Evolutionary conservation across 148 eudicot genomes (phyloP), one percentile per base, ranked within the genome.

Genomic region (Drosera capensis): DNA sequence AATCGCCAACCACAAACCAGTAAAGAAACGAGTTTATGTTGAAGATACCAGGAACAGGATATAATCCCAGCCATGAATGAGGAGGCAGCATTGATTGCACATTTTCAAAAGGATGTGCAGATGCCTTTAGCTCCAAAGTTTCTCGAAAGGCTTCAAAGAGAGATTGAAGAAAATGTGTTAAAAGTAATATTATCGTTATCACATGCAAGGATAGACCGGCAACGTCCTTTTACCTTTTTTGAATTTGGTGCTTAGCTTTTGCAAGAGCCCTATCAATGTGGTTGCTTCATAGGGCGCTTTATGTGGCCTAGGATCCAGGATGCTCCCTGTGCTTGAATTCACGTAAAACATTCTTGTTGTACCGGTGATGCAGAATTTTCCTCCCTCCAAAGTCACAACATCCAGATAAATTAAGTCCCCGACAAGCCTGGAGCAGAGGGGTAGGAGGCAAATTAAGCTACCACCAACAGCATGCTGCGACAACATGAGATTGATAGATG

Each of bases 101-200:
- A 72, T 85, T 92, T 71, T 92, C 99, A 57, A 92, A 92, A 13
- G 95, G 99, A 71, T 92, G 99, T 41, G 86, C 95, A 60, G 82
- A 57, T 8, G 81, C 82, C 62, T 85, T 92, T 53, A 57, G 73
- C 64, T 78, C 86, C 77, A 85, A 74, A 49, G 82, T 77, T 61
- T 92, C 94, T 47, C 76, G 77, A 56, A 92, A 85, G 52, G 90
- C 99, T 92, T 40, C 72, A 57, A 30, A 40, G 37, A 48, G 45
- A 49, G 45, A 25, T 23, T 46, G 44, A 18, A 22, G 29, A 11
- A 19, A 20, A 34, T 34, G n/a, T n/a, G n/a, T n/a, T n/a, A n/a
- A n/a, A n/a, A n/a, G n/a, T n/a, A n/a, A n/a, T n/a, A n/a, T n/a
- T n/a, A n/a, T n/a, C n/a, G n/a, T n/a, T n/a, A n/a, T n/a, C n/a